Evolutionary conservation across 805 yeast genomes (phyloP), one percentile per base, ranked within the genome.

Genomic region (Maudiozyma serrabonitensis): DNA sequence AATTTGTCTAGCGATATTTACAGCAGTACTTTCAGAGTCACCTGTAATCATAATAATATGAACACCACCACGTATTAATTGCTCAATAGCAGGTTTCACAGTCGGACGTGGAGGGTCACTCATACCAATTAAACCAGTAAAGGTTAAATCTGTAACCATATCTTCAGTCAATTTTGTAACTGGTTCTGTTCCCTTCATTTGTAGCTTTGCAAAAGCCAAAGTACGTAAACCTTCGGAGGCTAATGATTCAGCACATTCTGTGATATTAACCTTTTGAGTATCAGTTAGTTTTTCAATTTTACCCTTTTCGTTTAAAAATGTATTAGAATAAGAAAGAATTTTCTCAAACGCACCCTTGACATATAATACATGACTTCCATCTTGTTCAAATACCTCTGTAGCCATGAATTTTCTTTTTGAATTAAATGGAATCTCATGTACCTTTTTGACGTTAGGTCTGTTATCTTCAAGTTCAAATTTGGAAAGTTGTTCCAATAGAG

Each of bases 1-100:
- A 56, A 91, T 86, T 66, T 87, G 89, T 54, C 74, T 77, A 2
- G 96, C 97, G 65, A 90, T 87, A 56, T 85, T 82, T 13, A 75
- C 68, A 6, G 96, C 96, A 15, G 97, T 88, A 15, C 84, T 81
- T 54, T 89, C 95, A 37, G 87, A 78, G 66, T 90, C 97, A 58
- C 96, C 96, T 8, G 99, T 93, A 55, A 93, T 91, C 98, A 93
- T 93, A 46, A 93, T 87, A n/a, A 93, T 88, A 61, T 88, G 95
- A 41, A 93, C 99, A 42, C 98, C 96, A 53, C 98, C 96, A 61
- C 81, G 81, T 72, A 89, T 75, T 50, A 93, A 74, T 54, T 81
- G 74, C 38, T 85, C 77, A 50, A 93, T 78, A 1, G 96, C 85
- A 46, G 75, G 71, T 45, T 79, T 76, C 3, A 93, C 98, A 53